These are phyloP conservation scores for Annulohypoxylon moriforme DNA, from an alignment of 495 filamentous ascomycete genomes.

Conservation along the genomic window DNA sequence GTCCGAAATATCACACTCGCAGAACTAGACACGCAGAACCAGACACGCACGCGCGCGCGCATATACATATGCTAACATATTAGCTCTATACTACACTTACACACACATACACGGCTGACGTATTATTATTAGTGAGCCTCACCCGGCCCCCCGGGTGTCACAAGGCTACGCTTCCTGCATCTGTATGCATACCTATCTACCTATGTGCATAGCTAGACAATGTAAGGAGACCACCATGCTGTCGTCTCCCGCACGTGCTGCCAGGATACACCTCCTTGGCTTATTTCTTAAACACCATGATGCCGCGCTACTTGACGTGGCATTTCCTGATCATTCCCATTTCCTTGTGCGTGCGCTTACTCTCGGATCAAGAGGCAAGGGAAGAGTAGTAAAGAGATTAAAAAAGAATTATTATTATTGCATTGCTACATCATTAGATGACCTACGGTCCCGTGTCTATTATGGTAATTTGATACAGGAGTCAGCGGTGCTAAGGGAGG, in stretches of 20 bases:
- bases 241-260: slow-evolving; percentile 40
- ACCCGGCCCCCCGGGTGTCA: slow-evolving; percentile 29
- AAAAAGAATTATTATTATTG: neutral
- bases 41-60: neutral
- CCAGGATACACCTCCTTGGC: slow-evolving; percentile 34
- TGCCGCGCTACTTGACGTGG: slow-evolving; percentile 43
- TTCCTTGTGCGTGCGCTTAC: slow-evolving; percentile 37
- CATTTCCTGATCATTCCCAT: slow-evolving; percentile 41
- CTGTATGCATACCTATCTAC: no score
- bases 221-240: slow-evolving; percentile 39
- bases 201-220: slow-evolving; percentile 5
- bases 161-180: slow-evolving; percentile 44
- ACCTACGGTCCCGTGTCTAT: neutral
- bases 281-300: slow-evolving; percentile 30
- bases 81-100: slow-evolving; percentile 1
- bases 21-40: neutral
- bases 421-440: neutral
- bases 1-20: slow-evolving; percentile 22
- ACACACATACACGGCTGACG: slow-evolving; percentile 36
- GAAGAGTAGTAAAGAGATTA: neutral
- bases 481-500: slow-evolving; percentile 7
- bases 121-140: slow-evolving; percentile 43
- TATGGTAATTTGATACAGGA: neutral
- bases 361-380: slow-evolving; percentile 22
- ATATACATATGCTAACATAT: neutral